Conservation (phyloP, 208 protist genomes). For the Trypanosoma brucei region DNA sequence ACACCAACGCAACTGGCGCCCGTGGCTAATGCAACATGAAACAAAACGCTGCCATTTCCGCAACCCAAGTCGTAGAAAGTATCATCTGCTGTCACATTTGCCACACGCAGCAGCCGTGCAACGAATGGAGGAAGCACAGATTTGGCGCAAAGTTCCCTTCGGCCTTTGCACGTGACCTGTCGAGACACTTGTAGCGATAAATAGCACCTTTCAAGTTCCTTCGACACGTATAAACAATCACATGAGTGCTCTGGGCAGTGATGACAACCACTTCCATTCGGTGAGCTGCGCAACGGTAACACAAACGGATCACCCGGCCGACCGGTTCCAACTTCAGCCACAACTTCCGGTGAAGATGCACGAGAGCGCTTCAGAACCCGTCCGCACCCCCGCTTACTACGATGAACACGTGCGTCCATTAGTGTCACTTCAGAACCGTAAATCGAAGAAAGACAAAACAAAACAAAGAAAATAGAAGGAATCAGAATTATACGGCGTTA, state of each 20-base stretch:
- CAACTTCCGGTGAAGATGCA: not conserved
- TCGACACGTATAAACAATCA: constrained; percentile 43
- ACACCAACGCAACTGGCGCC: constrained; percentile 73
- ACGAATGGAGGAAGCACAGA: constrained; percentile 82
- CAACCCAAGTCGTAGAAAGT: constrained; percentile 82
- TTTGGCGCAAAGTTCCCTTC: constrained; percentile 78
- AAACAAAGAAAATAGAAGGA: constrained; percentile 10
- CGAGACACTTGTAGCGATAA: constrained; percentile 39
- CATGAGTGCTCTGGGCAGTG: constrained; percentile 48
- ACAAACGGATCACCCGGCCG: constrained; percentile 40
- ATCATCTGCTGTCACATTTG: constrained; percentile 30
- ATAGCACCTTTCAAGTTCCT: constrained; percentile 45
- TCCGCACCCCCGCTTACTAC: too few species aligned
- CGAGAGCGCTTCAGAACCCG: not conserved
- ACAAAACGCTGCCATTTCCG: constrained; percentile 84
- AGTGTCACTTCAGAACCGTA: not conserved
- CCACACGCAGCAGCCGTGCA: constrained; percentile 43
- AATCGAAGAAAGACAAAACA: constrained; percentile 9
- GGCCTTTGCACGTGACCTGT: constrained; percentile 32
- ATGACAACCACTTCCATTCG: constrained; percentile 48
- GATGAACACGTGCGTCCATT: too few species aligned
- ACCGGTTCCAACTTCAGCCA: constrained; percentile 30
- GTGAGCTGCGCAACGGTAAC: constrained; percentile 33
- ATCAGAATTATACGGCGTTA: not conserved
- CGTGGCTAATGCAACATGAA: constrained; percentile 74